Percentiles rank a stretch among this genome's conserved stretches.
phyloP scores from a whole-genome alignment of 2,329 filamentous ascomycete species.

The Paradendryphiella salina region DNA sequence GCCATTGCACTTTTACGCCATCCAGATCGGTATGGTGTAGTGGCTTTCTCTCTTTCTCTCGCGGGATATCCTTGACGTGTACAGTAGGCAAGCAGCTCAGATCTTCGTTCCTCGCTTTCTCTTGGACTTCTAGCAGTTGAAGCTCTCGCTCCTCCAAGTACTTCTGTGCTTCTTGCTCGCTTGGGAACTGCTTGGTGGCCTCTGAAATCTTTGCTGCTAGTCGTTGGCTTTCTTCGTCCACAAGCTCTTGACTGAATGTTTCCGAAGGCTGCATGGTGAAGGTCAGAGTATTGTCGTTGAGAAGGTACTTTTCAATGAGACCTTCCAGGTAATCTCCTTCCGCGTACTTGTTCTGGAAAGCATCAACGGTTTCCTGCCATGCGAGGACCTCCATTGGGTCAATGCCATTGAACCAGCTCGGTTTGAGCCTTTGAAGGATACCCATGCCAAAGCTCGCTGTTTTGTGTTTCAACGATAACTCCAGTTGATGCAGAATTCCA shows the following conservation, averaged over 20 bases:
- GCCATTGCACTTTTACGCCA: slow-evolving; percentile 78
- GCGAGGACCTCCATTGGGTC: slow-evolving; percentile 89
- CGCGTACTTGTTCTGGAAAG: slow-evolving; percentile 77
- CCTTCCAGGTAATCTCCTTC: slow-evolving; percentile 80
- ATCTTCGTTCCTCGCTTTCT: slow-evolving; percentile 80
- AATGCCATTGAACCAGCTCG: slow-evolving; percentile 92
- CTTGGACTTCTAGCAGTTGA: slow-evolving; percentile 78
- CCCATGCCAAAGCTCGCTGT: slow-evolving; percentile 93
- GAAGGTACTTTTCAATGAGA: slow-evolving; percentile 83
- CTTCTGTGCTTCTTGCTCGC: slow-evolving; percentile 70
- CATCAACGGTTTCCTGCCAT: slow-evolving; percentile 85
- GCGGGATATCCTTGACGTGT: slow-evolving; percentile 84
- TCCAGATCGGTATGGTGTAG: slow-evolving; percentile 60
- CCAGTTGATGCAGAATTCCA: slow-evolving; percentile 89
- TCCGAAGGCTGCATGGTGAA: slow-evolving; percentile 93
- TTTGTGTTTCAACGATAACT: slow-evolving; percentile 93
- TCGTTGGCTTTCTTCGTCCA: slow-evolving; percentile 73
- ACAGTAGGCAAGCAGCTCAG: slow-evolving; percentile 86
- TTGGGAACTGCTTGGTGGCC: slow-evolving; percentile 68
- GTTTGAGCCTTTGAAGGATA: slow-evolving; percentile 83
- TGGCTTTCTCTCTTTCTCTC: slow-evolving; percentile 75
- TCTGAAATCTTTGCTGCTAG: slow-evolving; percentile 74
- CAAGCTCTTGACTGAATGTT: slow-evolving; percentile 73
- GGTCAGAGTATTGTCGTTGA: slow-evolving; percentile 82
- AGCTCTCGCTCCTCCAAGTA: slow-evolving; percentile 77